Percentiles rank a stretch among this genome's conserved stretches.
Conservation (phyloP, 768 basidiomycete species). For the Amanita rubescens region DNA sequence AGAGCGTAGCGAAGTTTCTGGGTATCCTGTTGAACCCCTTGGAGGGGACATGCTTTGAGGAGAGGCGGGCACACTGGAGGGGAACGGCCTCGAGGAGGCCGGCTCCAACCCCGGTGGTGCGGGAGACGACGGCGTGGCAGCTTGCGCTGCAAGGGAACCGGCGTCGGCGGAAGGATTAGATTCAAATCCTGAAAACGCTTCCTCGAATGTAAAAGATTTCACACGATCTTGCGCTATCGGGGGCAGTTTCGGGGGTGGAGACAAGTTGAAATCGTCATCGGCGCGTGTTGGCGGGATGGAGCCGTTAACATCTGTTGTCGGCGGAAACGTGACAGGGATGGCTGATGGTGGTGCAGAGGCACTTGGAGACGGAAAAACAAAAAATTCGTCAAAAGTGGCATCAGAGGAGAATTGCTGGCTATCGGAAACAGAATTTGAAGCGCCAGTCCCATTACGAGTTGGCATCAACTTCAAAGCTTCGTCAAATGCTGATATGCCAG, state of each 20-base stretch:
- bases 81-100: not conserved
- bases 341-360: conserved; percentile 21
- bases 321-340: conserved; percentile 23
- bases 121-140: not conserved
- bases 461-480: conserved; percentile 61
- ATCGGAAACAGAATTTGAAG: conserved; percentile 19
- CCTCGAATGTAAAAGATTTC: conserved; percentile 31
- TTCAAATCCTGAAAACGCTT: conserved; percentile 48
- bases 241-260: conserved; percentile 3
- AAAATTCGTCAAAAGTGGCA: conserved; percentile 45
- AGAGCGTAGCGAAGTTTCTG: not conserved
- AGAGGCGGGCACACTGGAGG: not conserved
- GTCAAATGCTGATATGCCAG: conserved; percentile 65
- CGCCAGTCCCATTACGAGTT: conserved; percentile 14
- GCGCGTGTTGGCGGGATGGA: conserved; percentile 20
- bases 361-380: conserved; percentile 45
- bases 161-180: conserved; percentile 31
- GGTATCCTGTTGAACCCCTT: conserved; percentile 5
- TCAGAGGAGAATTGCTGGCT: conserved; percentile 49
- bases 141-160: conserved; percentile 24
- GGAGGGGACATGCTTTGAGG: conserved; percentile 25
- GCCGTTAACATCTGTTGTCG: conserved; percentile 19
- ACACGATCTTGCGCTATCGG: conserved; percentile 4
- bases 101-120: not conserved
- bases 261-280: conserved; percentile 13